A percentile compares a stretch with the other conserved stretches of the same genome.
Conservation (phyloP, 805 yeast species). For the Ogataea neopini region DNA sequence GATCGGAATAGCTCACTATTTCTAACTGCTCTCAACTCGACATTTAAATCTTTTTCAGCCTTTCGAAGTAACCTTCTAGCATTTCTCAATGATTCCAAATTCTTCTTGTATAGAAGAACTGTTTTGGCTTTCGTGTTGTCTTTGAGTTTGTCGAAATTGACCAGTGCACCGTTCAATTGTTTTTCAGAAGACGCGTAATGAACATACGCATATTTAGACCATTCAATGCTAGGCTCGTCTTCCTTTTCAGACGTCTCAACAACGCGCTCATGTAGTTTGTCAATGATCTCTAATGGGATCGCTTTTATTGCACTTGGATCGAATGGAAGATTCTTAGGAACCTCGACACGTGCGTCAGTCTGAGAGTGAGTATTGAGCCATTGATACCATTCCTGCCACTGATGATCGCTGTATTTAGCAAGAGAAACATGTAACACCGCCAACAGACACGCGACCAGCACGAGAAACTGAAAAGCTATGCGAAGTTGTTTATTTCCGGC, state of each 20-base stretch:
- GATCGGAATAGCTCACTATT: constrained; percentile 42
- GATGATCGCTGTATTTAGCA: not conserved
- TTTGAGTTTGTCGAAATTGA: constrained; percentile 45
- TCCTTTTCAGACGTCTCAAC: not conserved
- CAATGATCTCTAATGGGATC: constrained; percentile 21
- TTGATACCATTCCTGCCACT: constrained; percentile 1
- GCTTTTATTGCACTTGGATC: constrained; percentile 19
- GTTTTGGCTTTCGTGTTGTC: constrained; percentile 42
- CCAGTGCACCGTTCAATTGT: constrained; percentile 53
- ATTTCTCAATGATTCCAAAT: constrained; percentile 10
- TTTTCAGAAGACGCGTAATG: constrained; percentile 57
- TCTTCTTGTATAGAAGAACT: constrained; percentile 42
- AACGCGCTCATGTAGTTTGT: constrained; percentile 16
- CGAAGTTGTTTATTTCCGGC: constrained; percentile 3
- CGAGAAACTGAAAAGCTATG: not conserved
- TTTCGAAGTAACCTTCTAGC: constrained; percentile 6
- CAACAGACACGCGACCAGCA: not conserved
- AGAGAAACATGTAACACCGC: not conserved
- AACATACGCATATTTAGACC: constrained; percentile 55
- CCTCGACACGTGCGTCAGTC: not conserved
- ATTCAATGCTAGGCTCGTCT: constrained; percentile 25
- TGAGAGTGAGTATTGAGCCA: not conserved
- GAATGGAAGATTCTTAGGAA: constrained; percentile 11
- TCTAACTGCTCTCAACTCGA: constrained; percentile 33
- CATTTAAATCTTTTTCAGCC: constrained; percentile 18